These are phyloP conservation scores for Stemphylium beticola DNA, from an alignment of 2,329 filamentous ascomycete species.

Conservation along the genomic window DNA sequence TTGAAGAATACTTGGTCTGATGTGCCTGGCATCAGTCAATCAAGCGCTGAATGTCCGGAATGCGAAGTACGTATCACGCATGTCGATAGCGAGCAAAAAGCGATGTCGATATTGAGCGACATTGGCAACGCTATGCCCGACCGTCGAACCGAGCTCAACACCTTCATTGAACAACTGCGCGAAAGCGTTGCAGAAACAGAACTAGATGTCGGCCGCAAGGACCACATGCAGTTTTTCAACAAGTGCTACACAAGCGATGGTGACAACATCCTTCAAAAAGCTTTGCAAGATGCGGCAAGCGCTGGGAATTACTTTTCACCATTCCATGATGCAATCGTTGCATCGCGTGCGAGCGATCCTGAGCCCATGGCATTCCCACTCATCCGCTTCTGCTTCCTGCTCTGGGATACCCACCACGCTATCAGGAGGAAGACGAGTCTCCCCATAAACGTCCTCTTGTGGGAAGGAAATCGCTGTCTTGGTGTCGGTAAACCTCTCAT, in stretches of 20 bases:
- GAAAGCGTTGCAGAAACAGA: constrained; percentile 1
- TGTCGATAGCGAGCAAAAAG: constrained; percentile 5
- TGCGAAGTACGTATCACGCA: constrained; percentile 2
- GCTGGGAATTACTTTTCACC: constrained; percentile 2
- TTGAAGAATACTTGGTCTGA: constrained; percentile 4
- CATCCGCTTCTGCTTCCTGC: constrained; percentile 4
- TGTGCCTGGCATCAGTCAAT: not conserved
- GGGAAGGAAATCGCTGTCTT: constrained; percentile 1
- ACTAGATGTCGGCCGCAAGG: not conserved
- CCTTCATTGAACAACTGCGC: constrained; percentile 4
- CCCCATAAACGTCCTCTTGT: not conserved
- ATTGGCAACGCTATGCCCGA: not conserved
- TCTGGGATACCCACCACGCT: not conserved
- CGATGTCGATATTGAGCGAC: constrained; percentile 1
- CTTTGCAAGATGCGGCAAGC: constrained; percentile 7
- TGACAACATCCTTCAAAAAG: constrained; percentile 3
- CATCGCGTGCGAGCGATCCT: not conserved
- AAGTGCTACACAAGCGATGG: constrained; percentile 8
- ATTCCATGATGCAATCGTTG: constrained; percentile 4
- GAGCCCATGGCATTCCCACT: constrained; percentile 6
- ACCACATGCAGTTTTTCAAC: constrained; percentile 4
- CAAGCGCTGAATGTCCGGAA: constrained; percentile 4
- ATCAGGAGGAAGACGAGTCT: constrained; percentile 2
- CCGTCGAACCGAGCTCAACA: constrained; percentile 2
- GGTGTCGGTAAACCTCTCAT: constrained; percentile 1